phyloP scores from a whole-genome alignment of 768 basidiomycete species.

The Tylopilus balloui region DNA sequence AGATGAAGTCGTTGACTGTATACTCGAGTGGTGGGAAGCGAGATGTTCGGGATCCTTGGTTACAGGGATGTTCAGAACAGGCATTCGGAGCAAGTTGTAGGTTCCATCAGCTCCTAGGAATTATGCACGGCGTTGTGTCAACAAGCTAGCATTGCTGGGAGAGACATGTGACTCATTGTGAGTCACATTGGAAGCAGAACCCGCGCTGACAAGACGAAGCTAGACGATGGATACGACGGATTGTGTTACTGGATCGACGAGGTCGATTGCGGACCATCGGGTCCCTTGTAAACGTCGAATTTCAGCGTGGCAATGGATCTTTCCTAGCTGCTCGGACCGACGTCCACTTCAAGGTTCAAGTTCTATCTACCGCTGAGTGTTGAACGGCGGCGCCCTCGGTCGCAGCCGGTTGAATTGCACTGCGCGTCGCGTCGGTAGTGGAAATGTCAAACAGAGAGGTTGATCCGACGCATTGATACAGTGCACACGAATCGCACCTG shows the following conservation, averaged over 20 bases:
- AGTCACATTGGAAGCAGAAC: neutral
- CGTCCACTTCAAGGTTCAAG: neutral
- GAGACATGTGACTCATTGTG: neutral
- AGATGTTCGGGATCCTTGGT: constrained; percentile 43
- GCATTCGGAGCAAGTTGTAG: constrained; percentile 47
- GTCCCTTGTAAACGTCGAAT: neutral
- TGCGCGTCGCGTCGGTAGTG: neutral
- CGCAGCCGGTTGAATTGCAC: neutral
- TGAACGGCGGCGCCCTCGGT: neutral
- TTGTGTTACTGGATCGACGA: neutral
- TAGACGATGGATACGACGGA: neutral
- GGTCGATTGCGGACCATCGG: neutral
- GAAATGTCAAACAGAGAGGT: neutral
- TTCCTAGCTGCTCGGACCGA: constrained; percentile 7
- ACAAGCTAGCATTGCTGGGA: neutral
- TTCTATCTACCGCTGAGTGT: neutral
- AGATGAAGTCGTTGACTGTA: constrained; percentile 62
- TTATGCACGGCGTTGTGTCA: neutral
- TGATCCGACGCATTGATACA: neutral
- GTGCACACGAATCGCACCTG: constrained; percentile 3
- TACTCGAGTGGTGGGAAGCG: constrained; percentile 64
- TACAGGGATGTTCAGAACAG: constrained; percentile 63
- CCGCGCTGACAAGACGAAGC: neutral
- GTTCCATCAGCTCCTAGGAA: neutral
- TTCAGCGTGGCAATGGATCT: constrained; percentile 1